A percentile compares a stretch with the other conserved stretches of the same genome.
phyloP scores from a whole-genome alignment of 495 filamentous ascomycete species.

The Copromyces sp. region DNA sequence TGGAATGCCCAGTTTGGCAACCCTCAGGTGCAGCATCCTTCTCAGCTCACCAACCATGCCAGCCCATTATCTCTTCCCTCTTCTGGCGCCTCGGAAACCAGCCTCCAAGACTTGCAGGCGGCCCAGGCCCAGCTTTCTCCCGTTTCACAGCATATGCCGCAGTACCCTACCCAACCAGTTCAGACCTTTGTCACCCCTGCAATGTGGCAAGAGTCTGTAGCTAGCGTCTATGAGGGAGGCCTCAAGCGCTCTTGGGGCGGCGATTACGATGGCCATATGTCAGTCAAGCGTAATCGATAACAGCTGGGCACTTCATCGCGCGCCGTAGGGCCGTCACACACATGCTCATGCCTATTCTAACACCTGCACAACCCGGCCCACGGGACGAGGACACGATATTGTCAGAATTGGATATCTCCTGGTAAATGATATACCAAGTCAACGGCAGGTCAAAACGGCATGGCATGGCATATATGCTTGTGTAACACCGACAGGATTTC shows the following conservation, averaged over 20 bases:
- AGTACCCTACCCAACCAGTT: conserved; percentile 44
- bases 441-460: not conserved
- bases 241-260: conserved; percentile 60
- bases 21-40: conserved; percentile 36
- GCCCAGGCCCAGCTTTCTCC: conserved; percentile 42
- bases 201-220: conserved; percentile 95
- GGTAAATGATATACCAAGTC: not conserved
- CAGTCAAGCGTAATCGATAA: conserved; percentile 14
- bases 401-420: not conserved
- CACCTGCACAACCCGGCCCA: not conserved
- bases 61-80: conserved; percentile 33
- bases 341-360: not conserved
- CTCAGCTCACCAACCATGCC: conserved; percentile 26
- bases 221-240: conserved; percentile 73
- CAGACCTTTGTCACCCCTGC: conserved; percentile 73
- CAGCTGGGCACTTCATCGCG: not conserved
- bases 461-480: not conserved
- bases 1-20: conserved; percentile 89
- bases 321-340: not conserved
- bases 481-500: not conserved
- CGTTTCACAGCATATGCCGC: conserved; percentile 42
- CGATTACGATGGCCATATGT: conserved; percentile 36
- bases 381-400: not conserved
- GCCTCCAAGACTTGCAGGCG: conserved; percentile 39
- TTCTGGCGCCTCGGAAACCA: conserved; percentile 41